Evolutionary conservation across 495 filamentous ascomycete species (phyloP).

Genomic region (Staphylotrichum tortipilum): DNA sequence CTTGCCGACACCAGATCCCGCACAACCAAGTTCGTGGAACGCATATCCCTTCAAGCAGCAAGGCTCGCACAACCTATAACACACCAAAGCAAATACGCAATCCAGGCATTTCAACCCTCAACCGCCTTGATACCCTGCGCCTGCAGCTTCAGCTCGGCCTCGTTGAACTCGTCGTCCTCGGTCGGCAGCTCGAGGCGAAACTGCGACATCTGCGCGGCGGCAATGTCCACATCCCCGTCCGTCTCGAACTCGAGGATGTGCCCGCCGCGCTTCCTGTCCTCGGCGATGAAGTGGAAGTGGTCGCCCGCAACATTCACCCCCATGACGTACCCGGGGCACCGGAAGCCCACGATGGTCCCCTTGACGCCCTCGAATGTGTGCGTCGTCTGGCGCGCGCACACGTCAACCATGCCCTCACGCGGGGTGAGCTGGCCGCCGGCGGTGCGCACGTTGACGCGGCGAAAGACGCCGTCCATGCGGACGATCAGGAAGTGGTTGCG

Average conservation of each 20-base stretch:
- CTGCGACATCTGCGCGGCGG: conserved; percentile 23
- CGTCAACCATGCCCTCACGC: conserved; percentile 32
- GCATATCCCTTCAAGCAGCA: no score
- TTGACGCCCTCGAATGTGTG: conserved; percentile 26
- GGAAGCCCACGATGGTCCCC: conserved; percentile 43
- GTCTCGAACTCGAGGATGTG: conserved; percentile 42
- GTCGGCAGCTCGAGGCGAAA: conserved; percentile 34
- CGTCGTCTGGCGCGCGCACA: conserved; percentile 33
- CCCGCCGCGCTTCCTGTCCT: conserved; percentile 35
- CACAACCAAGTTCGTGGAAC: no score
- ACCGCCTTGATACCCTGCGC: conserved; percentile 23
- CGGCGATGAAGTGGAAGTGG: conserved; percentile 45
- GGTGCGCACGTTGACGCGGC: conserved; percentile 31
- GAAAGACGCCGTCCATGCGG: conserved; percentile 31
- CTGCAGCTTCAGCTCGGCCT: conserved; percentile 31
- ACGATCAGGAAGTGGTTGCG: conserved; percentile 35
- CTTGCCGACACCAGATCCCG: no score
- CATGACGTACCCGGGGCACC: conserved; percentile 38
- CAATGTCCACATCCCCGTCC: conserved; percentile 28
- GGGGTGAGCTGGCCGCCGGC: conserved; percentile 27
- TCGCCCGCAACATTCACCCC: conserved; percentile 44
- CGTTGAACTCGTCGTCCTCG: conserved; percentile 34
- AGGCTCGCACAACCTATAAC: no score
- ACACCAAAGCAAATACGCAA: no score
- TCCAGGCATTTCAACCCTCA: conserved; percentile 19